Base-by-base conservation (phyloP, 805 yeast species). In the Helenozyma rhizophorensis region DNA sequence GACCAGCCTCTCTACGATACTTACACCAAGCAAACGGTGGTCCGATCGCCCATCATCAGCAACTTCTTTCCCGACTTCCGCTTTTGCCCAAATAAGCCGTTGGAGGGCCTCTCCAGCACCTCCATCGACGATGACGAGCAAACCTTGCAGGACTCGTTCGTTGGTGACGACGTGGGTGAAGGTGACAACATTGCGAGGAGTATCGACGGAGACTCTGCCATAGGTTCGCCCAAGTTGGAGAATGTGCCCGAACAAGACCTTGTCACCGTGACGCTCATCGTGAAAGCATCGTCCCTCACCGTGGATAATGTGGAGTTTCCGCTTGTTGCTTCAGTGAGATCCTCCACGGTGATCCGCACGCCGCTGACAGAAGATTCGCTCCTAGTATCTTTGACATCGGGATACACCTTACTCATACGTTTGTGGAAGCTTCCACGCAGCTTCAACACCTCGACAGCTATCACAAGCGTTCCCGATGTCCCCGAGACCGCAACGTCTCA, bases 21-120 rank as follows among this genome's bases (percentile, higher is more conserved):
- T 6, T 60, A 48, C 28, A 34, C 57, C 23, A 61, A 60, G 39
- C 58, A 61, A 36, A 65, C 68, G 9, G 40, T 72, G n/a, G 43
- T 66, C 22, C 58, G 58, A 12, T 62, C 73, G 12, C 72, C 76
- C 2, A 48, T 63, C 1, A 47, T 68, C 18, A 44, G 48, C 16
- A 48, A 53, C 13, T 55, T 70, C 15, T 54, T 56, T 36, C 58
- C 60, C 9, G 32, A 42, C 9, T 65, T 70, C 45, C 39, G 45
- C 14, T 68, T 66, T 1, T 45, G 48, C 14, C 34, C 46, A 11
- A 45, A 45, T 18, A 66, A 66, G 40, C 56, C 60, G 4, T 51
- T 59, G 10, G 30, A 47, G 9, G 70, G 68, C 6, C 49, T 65
- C n/a, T 30, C 58, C 10, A 56, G 60, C 37, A 39, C 53, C 6